These are phyloP conservation scores for Jaltomata sinuosa DNA, from an alignment of 257 asterid genomes.

Conservation along the genomic window DNA sequence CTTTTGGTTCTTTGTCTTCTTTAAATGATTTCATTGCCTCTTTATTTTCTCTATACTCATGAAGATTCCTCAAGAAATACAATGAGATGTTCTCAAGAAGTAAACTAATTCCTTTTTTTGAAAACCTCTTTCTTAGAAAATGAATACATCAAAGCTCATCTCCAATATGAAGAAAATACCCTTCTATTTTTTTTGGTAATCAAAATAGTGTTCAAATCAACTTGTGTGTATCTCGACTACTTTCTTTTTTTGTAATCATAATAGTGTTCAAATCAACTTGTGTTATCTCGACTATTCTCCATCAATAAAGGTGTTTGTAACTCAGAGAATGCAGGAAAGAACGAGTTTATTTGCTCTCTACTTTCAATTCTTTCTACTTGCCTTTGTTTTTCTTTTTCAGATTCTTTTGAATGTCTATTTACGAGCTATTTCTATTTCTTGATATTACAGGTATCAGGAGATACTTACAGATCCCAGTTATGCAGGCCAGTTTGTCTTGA, in stretches of 20 bases:
- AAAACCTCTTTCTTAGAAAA: not conserved
- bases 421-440: not conserved
- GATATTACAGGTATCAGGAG: conserved; percentile 73
- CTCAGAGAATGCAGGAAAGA: not conserved
- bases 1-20: not conserved
- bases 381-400: not conserved
- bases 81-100: not conserved
- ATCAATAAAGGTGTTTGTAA: not conserved
- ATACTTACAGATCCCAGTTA: conserved; percentile 95
- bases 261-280: not conserved
- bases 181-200: not conserved
- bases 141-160: not conserved
- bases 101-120: not conserved
- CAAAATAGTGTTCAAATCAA: too few relatives aligned
- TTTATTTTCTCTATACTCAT: not conserved
- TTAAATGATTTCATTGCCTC: not conserved
- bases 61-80: not conserved
- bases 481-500: conserved; percentile 93
- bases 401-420: not conserved
- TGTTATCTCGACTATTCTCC: not conserved
- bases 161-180: not conserved
- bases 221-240: too few relatives aligned
- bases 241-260: not conserved
- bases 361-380: not conserved
- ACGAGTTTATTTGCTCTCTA: not conserved